Percentiles rank a stretch among this genome's conserved stretches.
These are phyloP conservation scores for Penicillium frequentans DNA, from an alignment of 2,329 filamentous ascomycete genomes.

Conservation along the genomic window DNA sequence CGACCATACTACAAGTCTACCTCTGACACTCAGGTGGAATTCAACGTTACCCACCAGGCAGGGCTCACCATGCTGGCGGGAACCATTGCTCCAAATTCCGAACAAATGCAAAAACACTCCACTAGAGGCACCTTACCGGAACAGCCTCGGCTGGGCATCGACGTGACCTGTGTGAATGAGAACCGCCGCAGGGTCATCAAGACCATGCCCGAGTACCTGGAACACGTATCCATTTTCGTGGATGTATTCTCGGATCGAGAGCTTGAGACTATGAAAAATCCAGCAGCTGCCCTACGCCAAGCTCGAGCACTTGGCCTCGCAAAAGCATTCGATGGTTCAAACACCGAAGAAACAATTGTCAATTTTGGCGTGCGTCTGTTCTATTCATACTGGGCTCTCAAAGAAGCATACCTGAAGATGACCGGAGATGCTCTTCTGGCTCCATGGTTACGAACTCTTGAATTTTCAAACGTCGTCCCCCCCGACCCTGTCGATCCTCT, in stretches of 20 bases:
- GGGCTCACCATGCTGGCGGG: slow-evolving; percentile 62
- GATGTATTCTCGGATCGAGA: slow-evolving; percentile 61
- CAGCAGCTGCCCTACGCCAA: slow-evolving; percentile 23
- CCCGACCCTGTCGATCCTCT: slow-evolving; percentile 36
- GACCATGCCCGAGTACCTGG: slow-evolving; percentile 51
- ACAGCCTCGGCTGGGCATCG: slow-evolving; percentile 54
- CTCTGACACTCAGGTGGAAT: slow-evolving; percentile 55
- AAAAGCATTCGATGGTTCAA: slow-evolving; percentile 2
- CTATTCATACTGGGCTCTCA: slow-evolving; percentile 65
- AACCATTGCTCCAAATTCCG: slow-evolving; percentile 28
- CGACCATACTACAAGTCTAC: slow-evolving; percentile 50
- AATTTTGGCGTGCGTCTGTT: slow-evolving; percentile 60
- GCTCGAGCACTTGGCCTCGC: slow-evolving; percentile 14
- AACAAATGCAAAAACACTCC: slow-evolving; percentile 2
- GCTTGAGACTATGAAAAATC: slow-evolving; percentile 54
- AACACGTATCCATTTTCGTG: slow-evolving; percentile 60
- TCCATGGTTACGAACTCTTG: slow-evolving; percentile 59
- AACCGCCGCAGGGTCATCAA: slow-evolving; percentile 29
- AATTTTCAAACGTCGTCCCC: slow-evolving; percentile 59
- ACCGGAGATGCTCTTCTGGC: slow-evolving; percentile 64
- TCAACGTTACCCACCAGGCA: slow-evolving; percentile 66
- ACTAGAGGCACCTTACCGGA: background rate
- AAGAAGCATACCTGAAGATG: slow-evolving; percentile 68
- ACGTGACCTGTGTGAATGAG: slow-evolving; percentile 64
- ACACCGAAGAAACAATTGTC: slow-evolving; percentile 36